Evolutionary conservation across 257 asterid species (phyloP).

Genomic region (Solanum ossicruentum): DNA sequence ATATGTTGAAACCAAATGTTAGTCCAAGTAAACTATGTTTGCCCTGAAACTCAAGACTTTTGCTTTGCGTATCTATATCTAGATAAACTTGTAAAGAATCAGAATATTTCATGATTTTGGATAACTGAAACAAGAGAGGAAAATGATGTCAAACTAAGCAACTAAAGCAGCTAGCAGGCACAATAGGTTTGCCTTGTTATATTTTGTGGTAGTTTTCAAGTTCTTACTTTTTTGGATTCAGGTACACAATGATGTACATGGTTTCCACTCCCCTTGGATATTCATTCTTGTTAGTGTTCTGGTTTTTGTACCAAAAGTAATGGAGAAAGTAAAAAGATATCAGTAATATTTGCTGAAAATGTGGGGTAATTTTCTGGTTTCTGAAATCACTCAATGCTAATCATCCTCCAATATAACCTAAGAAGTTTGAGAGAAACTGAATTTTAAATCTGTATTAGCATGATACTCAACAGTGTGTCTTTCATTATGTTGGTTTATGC

Average conservation of each 20-base stretch:
- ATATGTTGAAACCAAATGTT: neutral
- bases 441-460: neutral
- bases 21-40: neutral
- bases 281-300: neutral
- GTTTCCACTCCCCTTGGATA: neutral
- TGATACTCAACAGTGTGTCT: neutral
- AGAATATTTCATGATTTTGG: neutral
- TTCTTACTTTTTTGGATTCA: neutral
- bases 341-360: neutral
- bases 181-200: neutral
- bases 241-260: neutral
- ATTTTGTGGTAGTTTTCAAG: neutral
- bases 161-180: neutral
- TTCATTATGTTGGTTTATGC: too few species aligned
- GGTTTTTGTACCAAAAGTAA: neutral
- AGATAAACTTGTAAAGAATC: neutral
- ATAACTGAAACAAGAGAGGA: neutral
- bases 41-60: neutral
- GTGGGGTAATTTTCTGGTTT: neutral
- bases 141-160: neutral
- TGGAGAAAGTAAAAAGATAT: neutral
- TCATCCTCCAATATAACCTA: neutral
- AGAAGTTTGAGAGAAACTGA: neutral
- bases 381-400: neutral
- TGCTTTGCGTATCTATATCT: neutral